These are phyloP conservation scores for Bullera alba DNA, from an alignment of 768 basidiomycete genomes.

Conservation along the genomic window DNA sequence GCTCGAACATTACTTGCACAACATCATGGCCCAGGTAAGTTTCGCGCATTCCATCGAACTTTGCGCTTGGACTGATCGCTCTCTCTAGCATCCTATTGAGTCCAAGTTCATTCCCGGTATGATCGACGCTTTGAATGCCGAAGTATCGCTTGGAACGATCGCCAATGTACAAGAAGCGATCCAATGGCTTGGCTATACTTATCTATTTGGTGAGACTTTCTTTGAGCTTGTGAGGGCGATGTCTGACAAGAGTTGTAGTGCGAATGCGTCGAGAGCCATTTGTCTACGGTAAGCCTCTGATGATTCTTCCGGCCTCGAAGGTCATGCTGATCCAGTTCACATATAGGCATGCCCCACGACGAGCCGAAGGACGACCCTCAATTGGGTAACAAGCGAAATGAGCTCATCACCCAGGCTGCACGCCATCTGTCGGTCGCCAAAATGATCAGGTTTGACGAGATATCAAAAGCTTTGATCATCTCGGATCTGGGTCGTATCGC, in stretches of 20 bases:
- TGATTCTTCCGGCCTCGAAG: no score
- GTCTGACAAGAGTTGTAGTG: constrained; percentile 48
- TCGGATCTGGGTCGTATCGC: constrained; percentile 95
- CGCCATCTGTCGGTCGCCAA: constrained; percentile 58
- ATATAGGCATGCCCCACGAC: constrained; percentile 65
- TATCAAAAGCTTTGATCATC: constrained; percentile 57
- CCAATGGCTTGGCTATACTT: constrained; percentile 94
- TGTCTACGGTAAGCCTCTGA: constrained; percentile 60
- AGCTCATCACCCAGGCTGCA: constrained; percentile 63
- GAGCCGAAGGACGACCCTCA: constrained; percentile 63
- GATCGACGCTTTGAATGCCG: constrained; percentile 86
- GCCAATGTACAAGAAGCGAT: constrained; percentile 77
- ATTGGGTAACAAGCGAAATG: constrained; percentile 61
- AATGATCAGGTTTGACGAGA: constrained; percentile 74
- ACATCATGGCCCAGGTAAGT: constrained; percentile 73
- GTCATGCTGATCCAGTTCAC: constrained; percentile 4
- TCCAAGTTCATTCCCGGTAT: constrained; percentile 88
- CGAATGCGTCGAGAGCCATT: constrained; percentile 88
- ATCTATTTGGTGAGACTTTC: constrained; percentile 57
- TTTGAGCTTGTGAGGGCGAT: background rate
- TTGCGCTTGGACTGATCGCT: constrained; percentile 2
- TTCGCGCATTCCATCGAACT: background rate
- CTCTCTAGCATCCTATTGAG: constrained; percentile 77
- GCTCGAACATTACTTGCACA: constrained; percentile 79
- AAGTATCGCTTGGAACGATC: constrained; percentile 90